Base-by-base conservation (phyloP, 2,329 filamentous ascomycete species). In the Apiospora koreana region DNA sequence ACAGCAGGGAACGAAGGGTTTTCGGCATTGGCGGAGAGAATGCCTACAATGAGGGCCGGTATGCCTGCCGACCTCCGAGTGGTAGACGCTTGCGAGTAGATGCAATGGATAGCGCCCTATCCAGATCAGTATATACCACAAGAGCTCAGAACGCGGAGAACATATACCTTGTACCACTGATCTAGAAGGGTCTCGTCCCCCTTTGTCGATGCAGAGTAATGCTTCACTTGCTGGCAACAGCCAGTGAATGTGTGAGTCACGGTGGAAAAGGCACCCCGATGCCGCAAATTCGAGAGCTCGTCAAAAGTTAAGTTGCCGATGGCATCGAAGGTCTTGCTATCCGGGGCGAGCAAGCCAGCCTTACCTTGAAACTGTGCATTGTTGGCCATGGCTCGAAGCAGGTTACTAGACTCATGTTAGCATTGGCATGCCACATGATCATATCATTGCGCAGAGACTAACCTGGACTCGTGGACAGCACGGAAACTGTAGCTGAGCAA, bases 401-500 rank as follows among this genome's bases (percentile, higher is more conserved):
- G 83, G 69, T 94, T 90, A 79, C 94, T 96, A 23, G 14, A n/a
- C 6, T 2, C 65, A 79, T n/a, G 72, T 80, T 74, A 73, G 72
- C 28, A 12, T 25, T 23, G 28, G 41, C 14, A 38, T 35, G 31
- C 4, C 18, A 23, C 2, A 7, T n/a, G 38, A 42, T 31, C 28
- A 42, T 46, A 42, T 31, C 28, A 46, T 48, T 31, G 7, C n/a
- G 31, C 21, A 46, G 45, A 25, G 71, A 69, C 81, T 72, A 83
- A 94, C 92, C 94, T 97, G 31, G 95, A 94, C 81, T 99, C 96
- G 72, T 97, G 95, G n/a, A 98, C 86, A 7, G 94, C 94, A 75
- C 96, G 90, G 87, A 97, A 99, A 72, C 94, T 97, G 80, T 96
- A 99, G 74, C 95, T 98, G 65, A 99, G 82, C 23, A 97, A 87